Conservation (phyloP, 2,329 filamentous ascomycete genomes). For the Fusarium zealandicum region DNA sequence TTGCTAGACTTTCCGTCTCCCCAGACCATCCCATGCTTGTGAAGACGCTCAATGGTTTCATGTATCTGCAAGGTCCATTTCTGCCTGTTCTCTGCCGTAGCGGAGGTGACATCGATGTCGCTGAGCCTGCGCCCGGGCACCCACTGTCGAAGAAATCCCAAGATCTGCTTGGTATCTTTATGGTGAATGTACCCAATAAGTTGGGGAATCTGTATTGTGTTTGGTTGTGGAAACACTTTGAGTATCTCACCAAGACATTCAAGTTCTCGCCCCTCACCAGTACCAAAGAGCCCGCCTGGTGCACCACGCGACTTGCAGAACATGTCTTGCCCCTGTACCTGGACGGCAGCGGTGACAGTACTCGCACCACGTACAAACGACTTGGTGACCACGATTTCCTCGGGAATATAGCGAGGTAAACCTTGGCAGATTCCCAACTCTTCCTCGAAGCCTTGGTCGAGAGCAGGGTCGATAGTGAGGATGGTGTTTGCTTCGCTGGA, state of each 20-base stretch:
- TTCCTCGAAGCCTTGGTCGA: constrained; percentile 14
- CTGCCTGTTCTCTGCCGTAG: constrained; percentile 9
- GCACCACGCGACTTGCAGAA: constrained; percentile 33
- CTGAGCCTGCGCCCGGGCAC: constrained; percentile 23
- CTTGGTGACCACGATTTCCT: constrained; percentile 18
- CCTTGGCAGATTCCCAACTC: constrained; percentile 11
- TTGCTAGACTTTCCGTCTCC: constrained; percentile 46
- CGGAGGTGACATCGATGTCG: constrained; percentile 10
- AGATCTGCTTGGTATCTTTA: constrained; percentile 6
- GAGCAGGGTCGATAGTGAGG: constrained; percentile 1
- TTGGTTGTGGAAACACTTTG: constrained; percentile 2
- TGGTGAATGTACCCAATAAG: constrained; percentile 28
- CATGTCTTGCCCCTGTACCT: constrained; percentile 28
- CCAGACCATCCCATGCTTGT: constrained; percentile 42
- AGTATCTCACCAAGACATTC: constrained; percentile 21
- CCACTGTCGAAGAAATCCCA: constrained; percentile 32
- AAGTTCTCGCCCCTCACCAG: constrained; percentile 27
- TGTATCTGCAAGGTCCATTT: constrained; percentile 40
- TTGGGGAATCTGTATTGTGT: constrained; percentile 20
- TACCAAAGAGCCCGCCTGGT: constrained; percentile 12
- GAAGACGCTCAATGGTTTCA: constrained; percentile 38
- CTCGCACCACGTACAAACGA: constrained; percentile 11
- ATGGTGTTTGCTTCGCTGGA: constrained; percentile 20
- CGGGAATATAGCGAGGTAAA: constrained; percentile 4
- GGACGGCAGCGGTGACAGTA: constrained; percentile 14